Percentiles rank a stretch among this genome's conserved stretches.
phyloP scores from a whole-genome alignment of 1,284 basidiomycete genomes.

The Xerocomus minutiporus region DNA sequence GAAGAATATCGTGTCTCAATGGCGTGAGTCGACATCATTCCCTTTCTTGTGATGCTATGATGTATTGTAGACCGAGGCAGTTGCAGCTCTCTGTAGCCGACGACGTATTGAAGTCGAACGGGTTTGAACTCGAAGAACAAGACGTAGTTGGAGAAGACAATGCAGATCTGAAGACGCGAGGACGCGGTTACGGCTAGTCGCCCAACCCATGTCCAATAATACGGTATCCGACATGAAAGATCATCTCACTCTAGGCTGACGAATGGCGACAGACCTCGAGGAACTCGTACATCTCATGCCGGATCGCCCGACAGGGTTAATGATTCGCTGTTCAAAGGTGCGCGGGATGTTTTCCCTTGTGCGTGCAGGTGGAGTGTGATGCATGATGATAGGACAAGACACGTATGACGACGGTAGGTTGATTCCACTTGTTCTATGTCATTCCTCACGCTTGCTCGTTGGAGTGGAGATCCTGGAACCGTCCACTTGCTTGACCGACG shows the following conservation, averaged over 20 bases:
- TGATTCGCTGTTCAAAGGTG: constrained; percentile 90
- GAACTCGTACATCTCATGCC: constrained; percentile 85
- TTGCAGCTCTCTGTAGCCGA: too few species aligned
- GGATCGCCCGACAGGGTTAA: constrained; percentile 70
- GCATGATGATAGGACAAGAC: constrained; percentile 78
- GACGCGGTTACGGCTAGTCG: constrained; percentile 63
- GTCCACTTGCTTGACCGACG: constrained; percentile 93
- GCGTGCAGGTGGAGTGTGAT: constrained; percentile 77
- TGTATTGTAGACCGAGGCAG: too few species aligned
- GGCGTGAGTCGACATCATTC: too few species aligned
- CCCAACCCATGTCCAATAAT: constrained; percentile 88
- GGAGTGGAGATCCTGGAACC: constrained; percentile 64
- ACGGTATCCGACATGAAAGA: constrained; percentile 73
- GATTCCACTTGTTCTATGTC: too few species aligned
- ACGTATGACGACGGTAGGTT: too few species aligned
- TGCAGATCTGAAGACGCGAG: constrained; percentile 20
- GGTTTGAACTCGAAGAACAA: constrained; percentile 43
- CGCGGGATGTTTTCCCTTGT: constrained; percentile 45
- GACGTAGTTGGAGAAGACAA: constrained; percentile 18
- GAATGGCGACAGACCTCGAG: constrained; percentile 74
- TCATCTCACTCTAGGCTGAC: constrained; percentile 14
- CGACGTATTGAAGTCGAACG: constrained; percentile 54
- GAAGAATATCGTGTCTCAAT: too few species aligned
- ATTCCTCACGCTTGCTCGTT: too few species aligned
- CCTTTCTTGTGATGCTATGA: too few species aligned